These are phyloP conservation scores for Perkinsus olseni DNA, from an alignment of 169 alveolate species.

Conservation along the genomic window DNA sequence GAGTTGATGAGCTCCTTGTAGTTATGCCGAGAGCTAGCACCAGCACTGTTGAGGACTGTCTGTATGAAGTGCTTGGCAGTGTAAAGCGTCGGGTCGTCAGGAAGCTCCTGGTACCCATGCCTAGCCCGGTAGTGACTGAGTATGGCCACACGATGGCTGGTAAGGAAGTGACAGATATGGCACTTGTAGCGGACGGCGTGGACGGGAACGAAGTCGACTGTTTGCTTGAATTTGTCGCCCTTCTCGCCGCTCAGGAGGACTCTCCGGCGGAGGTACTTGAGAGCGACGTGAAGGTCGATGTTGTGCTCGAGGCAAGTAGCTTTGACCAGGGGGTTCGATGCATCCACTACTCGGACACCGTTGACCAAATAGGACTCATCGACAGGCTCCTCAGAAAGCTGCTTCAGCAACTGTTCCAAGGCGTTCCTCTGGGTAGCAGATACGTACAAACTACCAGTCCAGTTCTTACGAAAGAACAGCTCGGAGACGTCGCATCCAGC, in stretches of 20 bases:
- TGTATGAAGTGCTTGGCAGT: not conserved
- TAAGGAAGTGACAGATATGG: not conserved
- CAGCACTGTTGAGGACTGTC: not conserved
- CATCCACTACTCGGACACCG: not conserved
- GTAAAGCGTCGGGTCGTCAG: not conserved
- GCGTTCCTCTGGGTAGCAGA: not conserved
- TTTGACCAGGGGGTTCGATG: not conserved
- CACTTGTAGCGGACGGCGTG: not conserved
- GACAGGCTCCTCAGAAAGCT: not conserved
- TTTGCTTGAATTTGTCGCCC: not conserved
- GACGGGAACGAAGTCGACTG: not conserved
- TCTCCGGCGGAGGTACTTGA: not conserved
- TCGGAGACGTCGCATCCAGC: not conserved
- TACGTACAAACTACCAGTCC: not conserved
- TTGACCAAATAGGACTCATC: not conserved
- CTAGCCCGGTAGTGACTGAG: not conserved
- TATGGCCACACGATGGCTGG: not conserved
- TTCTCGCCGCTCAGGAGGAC: not conserved
- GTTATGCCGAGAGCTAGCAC: not conserved
- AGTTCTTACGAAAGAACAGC: not conserved
- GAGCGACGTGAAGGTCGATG: not conserved
- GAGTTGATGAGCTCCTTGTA: not conserved
- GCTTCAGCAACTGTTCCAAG: not conserved
- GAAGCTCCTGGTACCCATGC: not conserved
- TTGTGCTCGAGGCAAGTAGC: conserved; percentile 1